Base-by-base conservation (phyloP, 2,329 filamentous ascomycete genomes). In the Aureobasidium uvarum region DNA sequence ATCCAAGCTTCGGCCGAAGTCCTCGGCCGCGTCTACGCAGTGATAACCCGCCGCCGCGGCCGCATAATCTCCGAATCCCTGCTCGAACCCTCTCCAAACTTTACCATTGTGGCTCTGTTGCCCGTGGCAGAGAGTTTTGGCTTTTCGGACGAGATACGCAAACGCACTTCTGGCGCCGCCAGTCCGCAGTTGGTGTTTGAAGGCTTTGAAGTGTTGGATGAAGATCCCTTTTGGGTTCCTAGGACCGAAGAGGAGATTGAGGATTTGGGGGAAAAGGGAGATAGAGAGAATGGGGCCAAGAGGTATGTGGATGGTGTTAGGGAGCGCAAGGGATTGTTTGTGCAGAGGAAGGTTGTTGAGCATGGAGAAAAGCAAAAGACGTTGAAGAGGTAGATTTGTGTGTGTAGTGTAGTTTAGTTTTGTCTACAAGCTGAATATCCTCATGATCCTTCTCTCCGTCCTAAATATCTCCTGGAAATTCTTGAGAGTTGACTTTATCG, bases 211-310 rank as follows among this genome's bases (percentile, higher is more conserved):
- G 85, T 96, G 71, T 82, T 98, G 2, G 92, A 98, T 75, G 89
- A 97, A 78, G 95, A 99, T 80, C 95, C 95, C 0, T 96, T 96
- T 80, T 99, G 95, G 95, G 92, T 96, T 54, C 95, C 95, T 1
- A 92, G 92, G 69, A 98, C 94, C 0, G 95, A 98, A 74, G 95
- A 98, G 75, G 92, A 99, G 74, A 79, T 99, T 60, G 95, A 99
- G 82, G 95, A 99, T 81, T 79, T 99, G 67, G 95, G 95, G 31
- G 94, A 98, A 81, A 81, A 94, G 75, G 95, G 91, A 4, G 95
- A 99, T 79, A 86, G 86, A 74, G 95, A 98, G 82, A 98, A 97
- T 78, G 91, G 98, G 59, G 95, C 95, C 28, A 96, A 96, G 85
- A 81, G 90, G 74, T 98, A 98, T 81, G 93, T 99, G 85, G 95